Base-by-base conservation (phyloP, 2,329 filamentous ascomycete species). In the Juglanconis oblonga region DNA sequence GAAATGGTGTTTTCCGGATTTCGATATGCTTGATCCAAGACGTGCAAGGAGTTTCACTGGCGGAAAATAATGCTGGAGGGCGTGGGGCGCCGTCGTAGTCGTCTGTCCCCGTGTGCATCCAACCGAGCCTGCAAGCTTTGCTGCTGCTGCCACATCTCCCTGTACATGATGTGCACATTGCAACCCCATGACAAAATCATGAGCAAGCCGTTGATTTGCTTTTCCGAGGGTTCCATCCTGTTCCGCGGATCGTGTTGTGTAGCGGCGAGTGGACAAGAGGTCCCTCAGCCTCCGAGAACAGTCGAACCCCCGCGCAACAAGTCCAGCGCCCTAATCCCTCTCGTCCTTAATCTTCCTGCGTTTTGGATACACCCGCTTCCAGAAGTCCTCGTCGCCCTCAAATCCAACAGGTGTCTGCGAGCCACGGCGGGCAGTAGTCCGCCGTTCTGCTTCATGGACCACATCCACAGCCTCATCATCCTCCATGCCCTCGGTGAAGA, bases 401-500 rank as follows among this genome's bases (percentile, higher is more conserved):
- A 62, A 58, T 6, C 53, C 55, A n/a, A 62, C 58, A 29, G 61
- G 24, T 47, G 47, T 61, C 42, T 59, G 54, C 32, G 42, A 31
- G n/a, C 52, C 36, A 3, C 52, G 54, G n/a, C 24, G 40, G n/a
- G 42, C 14, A 13, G n/a, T 29, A 33, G 8, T 13, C 29, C 50
- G 36, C 11, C 14, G 38, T 11, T 32, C 33, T 31, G 14, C 40
- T 11, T 17, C 32, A 6, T 17, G 29, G 7, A 35, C 47, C n/a
- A 55, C 42, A 5, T 45, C 45, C 35, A 13, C 52, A 62, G 24
- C 17, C n/a, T 57, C 58, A 40, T 64, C 61, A 51, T 67, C 67
- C 51, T 73, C 70, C 32, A 73, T 70, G 4, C 79, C 81, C 70
- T 92, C 89, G 0, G 87, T 85, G 68, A 94, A 89, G 1, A 89